A percentile compares a stretch with the other conserved stretches of the same genome.
Conservation (phyloP, 768 basidiomycete species). For the Pilatotrama ljubarskyi region DNA sequence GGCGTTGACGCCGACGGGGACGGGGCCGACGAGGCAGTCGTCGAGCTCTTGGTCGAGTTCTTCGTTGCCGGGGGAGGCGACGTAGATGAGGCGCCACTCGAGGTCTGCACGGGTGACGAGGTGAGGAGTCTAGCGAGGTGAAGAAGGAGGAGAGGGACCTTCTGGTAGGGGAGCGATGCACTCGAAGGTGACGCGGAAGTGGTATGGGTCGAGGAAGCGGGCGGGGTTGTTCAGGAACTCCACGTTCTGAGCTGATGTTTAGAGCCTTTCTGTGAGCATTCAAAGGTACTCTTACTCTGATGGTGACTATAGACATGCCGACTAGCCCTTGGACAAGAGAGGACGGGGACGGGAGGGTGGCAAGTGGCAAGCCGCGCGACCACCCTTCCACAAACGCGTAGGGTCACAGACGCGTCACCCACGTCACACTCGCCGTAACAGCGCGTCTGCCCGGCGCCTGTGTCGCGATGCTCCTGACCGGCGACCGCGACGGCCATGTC, state of each 20-base stretch:
- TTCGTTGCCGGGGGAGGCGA: conserved; percentile 89
- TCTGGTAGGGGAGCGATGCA: conserved; percentile 91
- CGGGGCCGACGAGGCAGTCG: conserved; percentile 95
- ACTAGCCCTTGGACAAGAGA: too few relatives aligned
- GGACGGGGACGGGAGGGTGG: too few relatives aligned
- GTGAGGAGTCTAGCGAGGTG: background rate
- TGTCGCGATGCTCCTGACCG: too few relatives aligned
- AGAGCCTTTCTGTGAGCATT: background rate
- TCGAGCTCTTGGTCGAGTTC: conserved; percentile 96
- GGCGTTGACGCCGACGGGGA: conserved; percentile 94
- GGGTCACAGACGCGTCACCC: too few relatives aligned
- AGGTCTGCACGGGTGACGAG: conserved; percentile 57
- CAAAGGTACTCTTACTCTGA: conserved; percentile 47
- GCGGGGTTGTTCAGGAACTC: conserved; percentile 94
- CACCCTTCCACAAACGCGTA: too few relatives aligned
- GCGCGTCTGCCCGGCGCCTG: too few relatives aligned
- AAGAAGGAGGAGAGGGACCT: conserved; percentile 46
- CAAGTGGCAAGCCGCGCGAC: too few relatives aligned
- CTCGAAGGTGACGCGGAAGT: conserved; percentile 95
- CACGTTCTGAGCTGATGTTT: conserved; percentile 57
- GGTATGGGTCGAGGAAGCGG: conserved; percentile 86
- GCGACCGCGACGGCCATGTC: too few relatives aligned
- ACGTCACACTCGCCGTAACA: too few relatives aligned
- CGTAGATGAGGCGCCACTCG: conserved; percentile 97
- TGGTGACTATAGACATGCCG: conserved; percentile 49